A percentile compares a stretch with the other conserved stretches of the same genome.
Conservation (phyloP, 1,284 basidiomycete genomes). For the Leccinum huronense region DNA sequence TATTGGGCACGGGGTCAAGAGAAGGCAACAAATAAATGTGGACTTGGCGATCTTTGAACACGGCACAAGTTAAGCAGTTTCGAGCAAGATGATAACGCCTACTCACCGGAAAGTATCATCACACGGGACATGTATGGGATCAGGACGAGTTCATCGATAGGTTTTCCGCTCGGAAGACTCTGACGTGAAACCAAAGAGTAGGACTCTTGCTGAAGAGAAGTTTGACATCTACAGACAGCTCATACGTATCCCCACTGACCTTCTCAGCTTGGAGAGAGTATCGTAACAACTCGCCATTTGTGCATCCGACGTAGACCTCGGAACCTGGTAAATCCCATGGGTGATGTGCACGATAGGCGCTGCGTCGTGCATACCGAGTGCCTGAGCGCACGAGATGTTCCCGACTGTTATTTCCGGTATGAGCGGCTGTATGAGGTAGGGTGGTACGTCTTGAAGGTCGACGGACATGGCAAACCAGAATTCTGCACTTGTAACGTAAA, state of each 20-base stretch:
- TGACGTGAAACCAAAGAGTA: conserved; percentile 70
- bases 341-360: conserved; percentile 12
- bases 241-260: conserved; percentile 37
- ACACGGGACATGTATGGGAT: conserved; percentile 71
- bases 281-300: conserved; percentile 68
- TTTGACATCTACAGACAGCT: not conserved
- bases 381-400: conserved; percentile 42
- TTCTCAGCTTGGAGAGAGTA: conserved; percentile 61
- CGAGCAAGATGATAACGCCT: not conserved
- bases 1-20: conserved; percentile 66
- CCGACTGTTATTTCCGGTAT: conserved; percentile 44
- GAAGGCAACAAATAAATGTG: conserved; percentile 79
- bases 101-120: conserved; percentile 68
- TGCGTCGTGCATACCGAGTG: conserved; percentile 43
- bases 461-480: conserved; percentile 22
- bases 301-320: conserved; percentile 73
- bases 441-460: conserved; percentile 46
- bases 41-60: conserved; percentile 64
- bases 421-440: conserved; percentile 57
- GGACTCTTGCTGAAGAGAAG: conserved; percentile 49
- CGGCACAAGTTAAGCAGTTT: conserved; percentile 1
- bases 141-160: conserved; percentile 76
- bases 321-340: conserved; percentile 42
- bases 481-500: conserved; percentile 21
- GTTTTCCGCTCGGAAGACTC: conserved; percentile 56